phyloP scores from a whole-genome alignment of 495 filamentous ascomycete species.

The Penicillium cataractarum region DNA sequence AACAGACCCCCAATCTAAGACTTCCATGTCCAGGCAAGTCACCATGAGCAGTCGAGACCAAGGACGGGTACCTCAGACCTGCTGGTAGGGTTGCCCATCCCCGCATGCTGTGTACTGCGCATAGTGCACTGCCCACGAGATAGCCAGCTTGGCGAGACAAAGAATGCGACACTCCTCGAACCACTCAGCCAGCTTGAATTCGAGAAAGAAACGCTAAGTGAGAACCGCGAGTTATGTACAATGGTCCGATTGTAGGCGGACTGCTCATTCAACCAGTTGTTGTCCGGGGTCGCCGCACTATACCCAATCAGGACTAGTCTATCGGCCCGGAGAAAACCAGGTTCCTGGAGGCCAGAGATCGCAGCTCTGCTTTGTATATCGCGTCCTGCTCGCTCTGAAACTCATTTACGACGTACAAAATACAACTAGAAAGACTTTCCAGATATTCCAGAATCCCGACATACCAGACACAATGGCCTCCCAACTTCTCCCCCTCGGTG shows the following conservation, averaged over 20 bases:
- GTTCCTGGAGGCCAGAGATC: slow-evolving; percentile 24
- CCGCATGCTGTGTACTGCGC: slow-evolving; percentile 30
- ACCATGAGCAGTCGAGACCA: slow-evolving; percentile 7
- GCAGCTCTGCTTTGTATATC: slow-evolving; percentile 19
- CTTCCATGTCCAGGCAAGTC: not conserved
- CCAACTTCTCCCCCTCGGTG: slow-evolving; percentile 79
- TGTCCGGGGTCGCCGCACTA: slow-evolving; percentile 11
- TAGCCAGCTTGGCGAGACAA: not conserved
- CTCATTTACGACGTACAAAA: not conserved
- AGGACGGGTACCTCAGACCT: slow-evolving; percentile 26
- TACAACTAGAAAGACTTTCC: not conserved
- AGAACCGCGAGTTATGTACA: not conserved
- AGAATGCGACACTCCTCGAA: not conserved
- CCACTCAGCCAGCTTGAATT: not conserved
- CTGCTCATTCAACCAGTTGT: not conserved
- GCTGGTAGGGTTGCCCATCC: slow-evolving; percentile 23
- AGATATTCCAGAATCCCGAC: not conserved
- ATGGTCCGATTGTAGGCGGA: not conserved
- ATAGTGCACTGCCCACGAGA: slow-evolving; percentile 23
- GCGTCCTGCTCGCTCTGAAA: slow-evolving; percentile 1
- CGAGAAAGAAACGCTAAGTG: not conserved
- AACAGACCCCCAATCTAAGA: not conserved
- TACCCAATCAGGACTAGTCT: slow-evolving; percentile 13
- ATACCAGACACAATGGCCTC: slow-evolving; percentile 62
- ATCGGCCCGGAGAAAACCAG: slow-evolving; percentile 21